A percentile compares a stretch with the other conserved stretches of the same genome.
Evolutionary conservation across 2,329 filamentous ascomycete species (phyloP).

Genomic region (Botryotinia calthae): DNA sequence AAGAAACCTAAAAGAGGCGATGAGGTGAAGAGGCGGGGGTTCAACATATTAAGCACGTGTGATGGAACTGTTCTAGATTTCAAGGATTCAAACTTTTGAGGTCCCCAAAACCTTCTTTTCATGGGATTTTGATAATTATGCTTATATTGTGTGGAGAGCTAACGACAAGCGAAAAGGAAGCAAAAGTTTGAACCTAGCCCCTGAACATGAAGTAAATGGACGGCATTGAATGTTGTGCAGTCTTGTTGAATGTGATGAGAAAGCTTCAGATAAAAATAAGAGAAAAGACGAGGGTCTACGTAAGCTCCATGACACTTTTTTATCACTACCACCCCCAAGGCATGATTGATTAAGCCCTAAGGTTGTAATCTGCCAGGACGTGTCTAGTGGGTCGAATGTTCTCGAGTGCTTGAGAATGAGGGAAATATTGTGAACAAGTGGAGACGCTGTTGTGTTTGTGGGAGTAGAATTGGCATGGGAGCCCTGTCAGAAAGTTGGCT

Average conservation of each 20-base stretch:
- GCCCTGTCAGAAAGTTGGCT: neutral
- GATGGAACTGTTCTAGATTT: neutral
- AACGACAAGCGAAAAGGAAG: neutral
- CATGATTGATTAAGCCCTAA: constrained; percentile 3
- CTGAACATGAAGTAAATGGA: neutral
- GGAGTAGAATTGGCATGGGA: neutral
- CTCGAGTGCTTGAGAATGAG: neutral
- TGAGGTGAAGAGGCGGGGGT: neutral
- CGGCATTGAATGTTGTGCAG: constrained; percentile 7
- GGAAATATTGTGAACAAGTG: neutral
- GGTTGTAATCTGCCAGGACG: neutral
- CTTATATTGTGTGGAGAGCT: constrained; percentile 1
- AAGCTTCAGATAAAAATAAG: neutral
- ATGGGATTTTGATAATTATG: neutral
- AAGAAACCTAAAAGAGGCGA: neutral
- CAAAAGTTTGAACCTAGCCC: neutral
- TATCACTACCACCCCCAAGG: neutral
- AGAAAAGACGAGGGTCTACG: constrained; percentile 2
- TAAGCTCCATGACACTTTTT: neutral
- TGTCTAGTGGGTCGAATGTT: neutral
- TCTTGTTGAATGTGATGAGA: neutral
- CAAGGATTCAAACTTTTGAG: neutral
- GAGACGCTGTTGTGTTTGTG: neutral
- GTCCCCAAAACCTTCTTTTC: neutral
- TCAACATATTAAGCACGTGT: constrained; percentile 2